These are phyloP conservation scores for Xylaria intraflava DNA, from an alignment of 495 filamentous ascomycete genomes.

Conservation along the genomic window DNA sequence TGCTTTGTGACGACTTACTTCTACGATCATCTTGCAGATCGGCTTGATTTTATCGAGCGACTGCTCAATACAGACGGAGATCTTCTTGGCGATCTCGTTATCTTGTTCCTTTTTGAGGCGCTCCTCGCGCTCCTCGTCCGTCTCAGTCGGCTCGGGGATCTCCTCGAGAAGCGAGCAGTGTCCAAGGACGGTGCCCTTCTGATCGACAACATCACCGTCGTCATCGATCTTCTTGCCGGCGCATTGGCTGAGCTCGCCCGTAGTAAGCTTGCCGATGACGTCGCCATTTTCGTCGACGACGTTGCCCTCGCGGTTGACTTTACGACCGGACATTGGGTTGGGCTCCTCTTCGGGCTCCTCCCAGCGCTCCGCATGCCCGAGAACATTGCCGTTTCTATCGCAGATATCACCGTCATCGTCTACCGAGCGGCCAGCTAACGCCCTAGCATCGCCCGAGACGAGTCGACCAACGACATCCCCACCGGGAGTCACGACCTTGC, in stretches of 20 bases:
- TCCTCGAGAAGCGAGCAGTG: conserved; percentile 75
- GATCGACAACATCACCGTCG: conserved; percentile 76
- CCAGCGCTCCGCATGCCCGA: conserved; percentile 79
- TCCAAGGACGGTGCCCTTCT: conserved; percentile 72
- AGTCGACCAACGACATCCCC: conserved; percentile 70
- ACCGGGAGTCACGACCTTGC: conserved; percentile 54
- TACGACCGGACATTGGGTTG: conserved; percentile 61
- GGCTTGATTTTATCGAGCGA: conserved; percentile 79
- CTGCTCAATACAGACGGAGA: conserved; percentile 65
- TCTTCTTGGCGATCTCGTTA: conserved; percentile 68
- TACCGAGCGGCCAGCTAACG: conserved; percentile 65
- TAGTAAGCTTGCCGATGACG: conserved; percentile 70
- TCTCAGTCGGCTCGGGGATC: conserved; percentile 48
- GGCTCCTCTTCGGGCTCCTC: conserved; percentile 60
- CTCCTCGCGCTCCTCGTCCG: conserved; percentile 45
- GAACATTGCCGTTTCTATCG: conserved; percentile 74
- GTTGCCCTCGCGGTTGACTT: conserved; percentile 76
- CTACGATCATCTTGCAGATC: conserved; percentile 79
- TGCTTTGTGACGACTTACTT: conserved; percentile 47
- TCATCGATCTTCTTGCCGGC: conserved; percentile 78
- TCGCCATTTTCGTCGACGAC: conserved; percentile 77
- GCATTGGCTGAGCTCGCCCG: conserved; percentile 62
- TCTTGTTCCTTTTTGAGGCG: conserved; percentile 59
- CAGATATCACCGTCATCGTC: conserved; percentile 79
- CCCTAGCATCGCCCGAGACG: conserved; percentile 62